Base-by-base conservation (phyloP, 345 rosid species). In the Gossypium bickii region DNA sequence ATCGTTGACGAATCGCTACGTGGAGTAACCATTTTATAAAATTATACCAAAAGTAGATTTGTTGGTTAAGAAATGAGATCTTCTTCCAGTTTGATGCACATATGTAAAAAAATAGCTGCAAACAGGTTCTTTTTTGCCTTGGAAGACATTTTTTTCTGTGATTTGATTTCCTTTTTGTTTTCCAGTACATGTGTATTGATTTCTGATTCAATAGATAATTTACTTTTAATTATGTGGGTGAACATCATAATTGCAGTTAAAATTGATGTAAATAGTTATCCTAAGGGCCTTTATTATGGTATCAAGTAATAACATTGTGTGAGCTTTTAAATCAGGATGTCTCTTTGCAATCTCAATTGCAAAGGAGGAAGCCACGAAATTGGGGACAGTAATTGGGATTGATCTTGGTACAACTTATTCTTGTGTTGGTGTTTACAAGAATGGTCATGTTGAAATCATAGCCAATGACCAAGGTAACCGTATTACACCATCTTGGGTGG, bases 391-490 rank as follows among this genome's bases (percentile, higher is more conserved):
- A 0, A 94, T 94, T 16, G 98, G 98, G 66, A 94, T 94, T 38
- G 98, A 94, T 74, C 97, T 94, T 29, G 98, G 98, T 1, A 94
- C 98, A 8, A 94, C 98, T 0, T 94, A 94, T 69, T 94, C 98
- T 0, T 94, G 98, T 82, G 98, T 94, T 55, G 98, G 98, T 80
- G 98, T 94, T 48, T 94, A 94, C 87, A 92, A 89, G 84, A 91
- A 91, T 43, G 98, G 98, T 48, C 97, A 94, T 78, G 98, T 94
- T 0, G 98, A 94, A 70, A 94, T 94, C 81, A 92, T 94, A 83
- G 98, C 98, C 55, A 94, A 94, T 75, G 98, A 94, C 82, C 98
- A 94, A 81, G 98, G 98, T 20, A 94, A 94, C 83, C 93, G 98
- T 82, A 92, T 94, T 59, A 94, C 98, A 58, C 98, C 98, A 20